These are phyloP conservation scores for Schoenoplectus triqueter DNA, from an alignment of 202 grass and related monocot genomes.

Conservation along the genomic window DNA sequence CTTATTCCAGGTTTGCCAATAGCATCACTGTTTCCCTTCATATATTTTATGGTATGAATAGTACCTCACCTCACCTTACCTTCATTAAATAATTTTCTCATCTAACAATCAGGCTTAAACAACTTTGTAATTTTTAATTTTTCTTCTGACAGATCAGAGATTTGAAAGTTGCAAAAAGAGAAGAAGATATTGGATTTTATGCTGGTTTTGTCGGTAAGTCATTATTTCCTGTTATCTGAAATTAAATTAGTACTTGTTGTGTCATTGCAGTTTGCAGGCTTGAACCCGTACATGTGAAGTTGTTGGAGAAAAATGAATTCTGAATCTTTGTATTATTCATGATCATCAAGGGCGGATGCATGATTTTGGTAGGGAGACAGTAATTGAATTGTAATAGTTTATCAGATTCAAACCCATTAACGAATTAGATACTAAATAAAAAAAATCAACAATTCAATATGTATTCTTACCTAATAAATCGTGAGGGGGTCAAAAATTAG, in stretches of 20 bases:
- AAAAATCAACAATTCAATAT: too few relatives aligned
- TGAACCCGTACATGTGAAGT: neutral
- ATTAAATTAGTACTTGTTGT: neutral
- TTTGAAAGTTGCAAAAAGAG: slow-evolving; percentile 66
- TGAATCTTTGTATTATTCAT: neutral
- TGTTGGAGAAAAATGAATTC: neutral
- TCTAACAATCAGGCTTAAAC: neutral
- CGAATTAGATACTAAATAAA: too few relatives aligned
- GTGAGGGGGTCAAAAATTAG: too few relatives aligned
- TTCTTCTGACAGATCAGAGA: slow-evolving; percentile 65
- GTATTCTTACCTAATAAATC: too few relatives aligned
- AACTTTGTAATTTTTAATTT: slow-evolving; percentile 14
- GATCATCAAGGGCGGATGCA: neutral
- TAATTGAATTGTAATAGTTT: too few relatives aligned
- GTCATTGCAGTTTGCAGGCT: neutral
- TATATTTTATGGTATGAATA: slow-evolving; percentile 84
- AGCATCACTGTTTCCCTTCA: slow-evolving; percentile 72
- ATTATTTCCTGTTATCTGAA: neutral
- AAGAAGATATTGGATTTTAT: slow-evolving; percentile 88
- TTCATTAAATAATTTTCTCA: neutral
- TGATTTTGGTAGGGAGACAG: too few relatives aligned
- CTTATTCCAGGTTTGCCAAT: slow-evolving; percentile 69
- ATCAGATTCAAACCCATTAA: too few relatives aligned
- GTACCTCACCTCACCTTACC: neutral
- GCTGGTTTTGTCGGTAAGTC: slow-evolving; percentile 52